These are phyloP conservation scores for Entomortierella lignicola DNA, from an alignment of 192 early-diverging fungal species.

Conservation along the genomic window DNA sequence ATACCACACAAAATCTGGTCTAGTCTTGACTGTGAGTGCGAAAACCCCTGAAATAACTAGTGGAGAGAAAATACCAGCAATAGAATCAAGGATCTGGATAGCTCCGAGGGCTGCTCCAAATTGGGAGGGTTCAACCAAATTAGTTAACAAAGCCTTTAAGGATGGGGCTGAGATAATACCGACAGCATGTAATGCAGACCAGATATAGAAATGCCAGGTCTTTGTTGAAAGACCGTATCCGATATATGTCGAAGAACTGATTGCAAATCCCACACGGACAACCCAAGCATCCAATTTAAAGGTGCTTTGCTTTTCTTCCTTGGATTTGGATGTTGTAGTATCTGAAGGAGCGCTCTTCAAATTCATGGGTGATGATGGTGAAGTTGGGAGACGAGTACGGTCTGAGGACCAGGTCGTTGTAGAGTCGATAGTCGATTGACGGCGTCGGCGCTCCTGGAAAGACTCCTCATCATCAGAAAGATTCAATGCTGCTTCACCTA, in stretches of 20 bases:
- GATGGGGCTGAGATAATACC: slow-evolving; percentile 53
- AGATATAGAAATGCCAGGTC: slow-evolving; percentile 21
- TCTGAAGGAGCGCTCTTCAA: neutral
- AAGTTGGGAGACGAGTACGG: slow-evolving; percentile 8
- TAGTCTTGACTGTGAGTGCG: slow-evolving; percentile 38
- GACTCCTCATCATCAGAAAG: slow-evolving; percentile 33
- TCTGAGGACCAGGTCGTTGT: slow-evolving; percentile 10
- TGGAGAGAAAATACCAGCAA: slow-evolving; percentile 56
- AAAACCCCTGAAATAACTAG: slow-evolving; percentile 59
- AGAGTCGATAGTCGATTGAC: slow-evolving; percentile 21
- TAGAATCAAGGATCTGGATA: slow-evolving; percentile 57
- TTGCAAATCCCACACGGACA: slow-evolving; percentile 47
- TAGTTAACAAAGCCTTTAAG: slow-evolving; percentile 55
- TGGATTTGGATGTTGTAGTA: neutral
- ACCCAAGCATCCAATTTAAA: slow-evolving; percentile 58
- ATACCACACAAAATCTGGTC: slow-evolving; percentile 60
- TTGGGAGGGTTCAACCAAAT: slow-evolving; percentile 57
- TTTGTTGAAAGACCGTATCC: slow-evolving; percentile 45
- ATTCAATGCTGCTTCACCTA: slow-evolving; percentile 29
- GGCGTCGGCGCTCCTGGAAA: slow-evolving; percentile 23
- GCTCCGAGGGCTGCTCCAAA: slow-evolving; percentile 63
- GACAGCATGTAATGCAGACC: slow-evolving; percentile 37
- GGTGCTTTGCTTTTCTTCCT: slow-evolving; percentile 5
- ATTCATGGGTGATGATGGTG: neutral
- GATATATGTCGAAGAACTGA: slow-evolving; percentile 44